Evolutionary conservation across 2,329 filamentous ascomycete genomes (phyloP).

Genomic region (Fusarium mangiferae): DNA sequence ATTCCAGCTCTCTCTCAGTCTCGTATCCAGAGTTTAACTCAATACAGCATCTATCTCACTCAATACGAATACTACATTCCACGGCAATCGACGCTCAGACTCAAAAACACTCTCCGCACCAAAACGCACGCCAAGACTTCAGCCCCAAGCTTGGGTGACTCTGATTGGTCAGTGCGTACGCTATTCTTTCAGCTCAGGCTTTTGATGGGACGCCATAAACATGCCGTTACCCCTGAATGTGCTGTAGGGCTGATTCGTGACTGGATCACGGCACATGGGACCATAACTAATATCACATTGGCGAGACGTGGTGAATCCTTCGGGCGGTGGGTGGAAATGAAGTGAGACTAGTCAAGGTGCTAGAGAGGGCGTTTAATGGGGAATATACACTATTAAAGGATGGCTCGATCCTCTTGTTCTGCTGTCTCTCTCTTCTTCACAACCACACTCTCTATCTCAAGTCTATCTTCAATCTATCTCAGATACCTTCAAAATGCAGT

Average conservation of each 20-base stretch:
- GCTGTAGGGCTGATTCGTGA: constrained; percentile 15
- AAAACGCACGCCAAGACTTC: background rate
- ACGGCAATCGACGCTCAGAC: background rate
- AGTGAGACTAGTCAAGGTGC: background rate
- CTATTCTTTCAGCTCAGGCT: background rate
- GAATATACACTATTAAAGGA: constrained; percentile 9
- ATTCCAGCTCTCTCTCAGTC: background rate
- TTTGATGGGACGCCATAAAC: background rate
- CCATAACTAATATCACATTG: background rate
- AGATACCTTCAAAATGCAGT: constrained; percentile 41
- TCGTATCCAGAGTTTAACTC: background rate
- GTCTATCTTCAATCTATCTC: background rate
- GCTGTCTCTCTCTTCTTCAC: background rate
- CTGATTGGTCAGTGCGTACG: rapidly evolving
- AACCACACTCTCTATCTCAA: background rate
- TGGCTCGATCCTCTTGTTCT: background rate
- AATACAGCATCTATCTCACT: background rate
- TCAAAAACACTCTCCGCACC: background rate
- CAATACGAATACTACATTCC: background rate
- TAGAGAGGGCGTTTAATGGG: background rate
- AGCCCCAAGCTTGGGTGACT: rapidly evolving
- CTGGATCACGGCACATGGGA: background rate
- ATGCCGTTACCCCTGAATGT: background rate
- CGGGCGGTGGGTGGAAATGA: constrained; percentile 26
- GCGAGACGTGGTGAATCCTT: background rate